Evolutionary conservation across 192 early-diverging fungal genomes (phyloP), one percentile per base, ranked within the genome.

Genomic region (Gaertneriomyces semiglobifer): DNA sequence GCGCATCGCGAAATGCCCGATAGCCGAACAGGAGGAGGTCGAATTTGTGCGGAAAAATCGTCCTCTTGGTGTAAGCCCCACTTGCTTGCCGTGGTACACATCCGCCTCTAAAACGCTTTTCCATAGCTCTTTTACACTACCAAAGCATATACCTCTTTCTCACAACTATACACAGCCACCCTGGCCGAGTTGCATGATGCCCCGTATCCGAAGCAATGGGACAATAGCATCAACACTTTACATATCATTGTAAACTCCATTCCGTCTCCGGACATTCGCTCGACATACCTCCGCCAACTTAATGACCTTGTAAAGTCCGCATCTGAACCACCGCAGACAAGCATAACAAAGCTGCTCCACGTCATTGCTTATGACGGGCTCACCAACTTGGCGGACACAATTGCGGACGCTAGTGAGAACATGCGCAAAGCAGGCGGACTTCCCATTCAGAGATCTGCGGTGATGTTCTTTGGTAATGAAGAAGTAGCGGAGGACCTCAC

Each of bases 371-470:
- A 53, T 66, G 73, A 75, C 42, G 62, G 60, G 10, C 8, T 75
- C 12, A 20, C 69, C 14, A 40, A 48, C 42, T 12, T 77, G 1
- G 70, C 75, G 44, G 69, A 60, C 6, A 38, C 39, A 16, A 60
- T 77, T n/a, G 68, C 65, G 7, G 71, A 68, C 9, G 52, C 61
- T 14, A 70, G 67, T n/a, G 76, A 77, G 14, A 58, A 38, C 50
- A 19, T 66, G 45, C 63, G 58, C 40, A 43, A 53, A 42, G 20
- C 51, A 44, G 12, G 38, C 6, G 43, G 39, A 48, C 20, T 65
- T 47, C 55, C 45, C 18, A 19, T 52, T 52, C 47, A 19, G 62
- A 9, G 64, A 16, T 19, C 64, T 7, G 64, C 64, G 18, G 38
- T 54, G 14, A 56, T 38, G 9, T 65, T 65, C 53, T 56, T 56